phyloP scores from a whole-genome alignment of 106 monocot species.

The Apostasia shenzhenica region DNA sequence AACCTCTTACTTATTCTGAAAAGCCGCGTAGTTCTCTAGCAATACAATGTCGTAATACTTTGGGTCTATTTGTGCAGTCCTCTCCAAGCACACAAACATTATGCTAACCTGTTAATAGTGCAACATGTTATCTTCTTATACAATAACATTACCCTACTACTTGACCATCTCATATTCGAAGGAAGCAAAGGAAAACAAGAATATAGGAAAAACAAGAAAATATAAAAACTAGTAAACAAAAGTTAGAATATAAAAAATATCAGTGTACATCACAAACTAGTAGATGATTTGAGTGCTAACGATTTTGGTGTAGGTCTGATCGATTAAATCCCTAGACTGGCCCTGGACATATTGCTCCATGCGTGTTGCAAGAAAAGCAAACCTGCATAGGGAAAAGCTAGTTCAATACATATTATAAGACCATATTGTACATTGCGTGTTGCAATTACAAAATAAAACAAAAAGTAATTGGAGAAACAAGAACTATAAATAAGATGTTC shows the following conservation, averaged over 20 bases:
- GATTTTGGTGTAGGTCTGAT: constrained; percentile 89
- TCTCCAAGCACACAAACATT: constrained; percentile 94
- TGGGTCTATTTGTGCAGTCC: constrained; percentile 77
- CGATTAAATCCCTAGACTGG: constrained; percentile 88
- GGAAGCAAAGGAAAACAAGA: too few species aligned
- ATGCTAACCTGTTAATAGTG: constrained; percentile 56
- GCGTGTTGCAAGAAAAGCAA: constrained; percentile 80
- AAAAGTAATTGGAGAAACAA: too few species aligned
- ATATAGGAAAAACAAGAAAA: too few species aligned
- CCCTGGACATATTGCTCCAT: constrained; percentile 98
- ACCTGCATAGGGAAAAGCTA: constrained; percentile 33
- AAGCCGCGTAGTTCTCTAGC: constrained; percentile 94
- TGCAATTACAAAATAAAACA: too few species aligned
- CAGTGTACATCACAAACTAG: too few species aligned
- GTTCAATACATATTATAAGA: background rate
- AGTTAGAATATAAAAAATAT: too few species aligned
- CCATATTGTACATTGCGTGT: too few species aligned
- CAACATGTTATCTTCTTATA: background rate
- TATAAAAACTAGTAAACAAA: too few species aligned
- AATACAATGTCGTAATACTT: constrained; percentile 86
- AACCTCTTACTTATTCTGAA: constrained; percentile 80
- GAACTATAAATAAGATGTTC: too few species aligned
- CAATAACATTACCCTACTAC: too few species aligned
- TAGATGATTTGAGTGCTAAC: constrained; percentile 34
- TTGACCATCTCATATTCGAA: too few species aligned